phyloP scores from a whole-genome alignment of 2,329 filamentous ascomycete species.

The Xylaria sp. region DNA sequence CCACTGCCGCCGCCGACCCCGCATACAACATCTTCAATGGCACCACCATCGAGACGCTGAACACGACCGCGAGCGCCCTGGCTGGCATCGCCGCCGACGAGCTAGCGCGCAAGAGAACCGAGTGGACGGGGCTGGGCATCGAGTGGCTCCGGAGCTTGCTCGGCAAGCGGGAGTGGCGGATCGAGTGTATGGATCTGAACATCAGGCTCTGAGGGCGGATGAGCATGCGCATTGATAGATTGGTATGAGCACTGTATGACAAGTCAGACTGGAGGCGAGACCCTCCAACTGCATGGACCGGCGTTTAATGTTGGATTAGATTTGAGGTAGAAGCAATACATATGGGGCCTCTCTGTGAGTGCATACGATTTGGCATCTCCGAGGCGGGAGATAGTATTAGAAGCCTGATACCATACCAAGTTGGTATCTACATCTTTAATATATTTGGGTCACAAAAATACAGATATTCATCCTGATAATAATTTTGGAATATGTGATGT shows the following conservation, averaged over 20 bases:
- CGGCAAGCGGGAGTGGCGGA: constrained; percentile 86
- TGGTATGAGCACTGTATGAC: constrained; percentile 17
- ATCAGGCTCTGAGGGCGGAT: constrained; percentile 71
- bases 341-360: constrained; percentile 15
- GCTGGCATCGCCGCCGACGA: constrained; percentile 75
- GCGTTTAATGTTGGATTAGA: constrained; percentile 43
- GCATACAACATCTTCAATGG: constrained; percentile 55
- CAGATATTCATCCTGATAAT: background rate
- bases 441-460: background rate
- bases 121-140: constrained; percentile 81
- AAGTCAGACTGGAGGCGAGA: constrained; percentile 14
- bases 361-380: constrained; percentile 20
- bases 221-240: constrained; percentile 1
- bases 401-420: background rate
- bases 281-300: constrained; percentile 42
- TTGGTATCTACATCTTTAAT: constrained; percentile 6
- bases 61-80: constrained; percentile 76
- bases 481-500: too few species aligned
- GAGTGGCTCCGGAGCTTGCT: constrained; percentile 88
- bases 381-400: background rate
- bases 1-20: constrained; percentile 46
- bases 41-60: constrained; percentile 67
- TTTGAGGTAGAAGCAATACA: constrained; percentile 29
- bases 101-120: constrained; percentile 63
- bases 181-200: constrained; percentile 91